These are phyloP conservation scores for Tolypocladium pustulatum DNA, from an alignment of 2,329 filamentous ascomycete genomes.

Conservation along the genomic window DNA sequence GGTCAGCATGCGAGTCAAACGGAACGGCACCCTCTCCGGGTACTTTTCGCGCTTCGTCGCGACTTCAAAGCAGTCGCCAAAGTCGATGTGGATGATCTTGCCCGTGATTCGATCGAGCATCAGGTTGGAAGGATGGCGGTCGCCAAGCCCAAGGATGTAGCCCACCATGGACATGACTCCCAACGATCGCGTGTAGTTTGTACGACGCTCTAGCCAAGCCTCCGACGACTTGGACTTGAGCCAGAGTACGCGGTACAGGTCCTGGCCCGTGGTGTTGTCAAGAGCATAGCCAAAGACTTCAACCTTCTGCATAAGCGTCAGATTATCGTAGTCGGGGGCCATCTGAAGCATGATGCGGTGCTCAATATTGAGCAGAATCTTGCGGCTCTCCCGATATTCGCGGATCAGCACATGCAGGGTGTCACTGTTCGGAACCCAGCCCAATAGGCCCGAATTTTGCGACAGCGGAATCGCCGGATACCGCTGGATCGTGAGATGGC, in stretches of 20 bases:
- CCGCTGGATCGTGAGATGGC: conserved; percentile 89
- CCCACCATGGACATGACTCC: conserved; percentile 99
- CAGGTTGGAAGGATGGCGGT: conserved; percentile 94
- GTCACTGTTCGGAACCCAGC: conserved; percentile 96
- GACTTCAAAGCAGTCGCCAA: conserved; percentile 98
- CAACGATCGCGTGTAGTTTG: conserved; percentile 95
- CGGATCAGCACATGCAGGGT: conserved; percentile 93
- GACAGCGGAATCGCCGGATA: conserved; percentile 96
- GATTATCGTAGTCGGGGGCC: conserved; percentile 97
- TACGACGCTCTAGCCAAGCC: conserved; percentile 91
- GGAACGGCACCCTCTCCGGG: conserved; percentile 93
- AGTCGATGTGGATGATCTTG: conserved; percentile 98
- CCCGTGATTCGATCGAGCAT: conserved; percentile 95
- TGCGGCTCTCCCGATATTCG: conserved; percentile 92
- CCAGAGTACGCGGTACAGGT: conserved; percentile 96
- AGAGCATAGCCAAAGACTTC: conserved; percentile 98
- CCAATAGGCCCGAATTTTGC: conserved; percentile 87
- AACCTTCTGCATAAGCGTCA: conserved; percentile 99
- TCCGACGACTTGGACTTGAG: conserved; percentile 98
- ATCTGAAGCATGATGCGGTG: conserved; percentile 99
- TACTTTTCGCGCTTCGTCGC: conserved; percentile 99
- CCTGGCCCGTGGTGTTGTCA: conserved; percentile 97
- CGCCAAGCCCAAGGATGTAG: conserved; percentile 92
- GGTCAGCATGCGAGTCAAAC: conserved; percentile 94
- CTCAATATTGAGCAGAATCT: conserved; percentile 97